These are phyloP conservation scores for Amanita exitialis DNA, from an alignment of 768 basidiomycete genomes.

Conservation along the genomic window DNA sequence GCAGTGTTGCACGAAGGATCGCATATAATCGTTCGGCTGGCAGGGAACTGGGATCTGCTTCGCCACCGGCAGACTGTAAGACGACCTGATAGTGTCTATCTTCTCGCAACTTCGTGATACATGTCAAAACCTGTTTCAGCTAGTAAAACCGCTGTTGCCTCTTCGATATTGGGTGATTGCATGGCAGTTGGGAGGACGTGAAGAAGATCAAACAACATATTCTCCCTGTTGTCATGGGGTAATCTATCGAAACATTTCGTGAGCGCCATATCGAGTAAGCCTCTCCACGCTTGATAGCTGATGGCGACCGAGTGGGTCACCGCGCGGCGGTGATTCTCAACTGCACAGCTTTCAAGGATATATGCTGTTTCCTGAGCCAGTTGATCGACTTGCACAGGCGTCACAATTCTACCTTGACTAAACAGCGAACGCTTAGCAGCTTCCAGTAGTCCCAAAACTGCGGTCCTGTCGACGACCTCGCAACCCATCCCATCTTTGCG, in stretches of 20 bases:
- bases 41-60: slow-evolving; percentile 53
- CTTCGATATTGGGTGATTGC: slow-evolving; percentile 52
- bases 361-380: slow-evolving; percentile 62
- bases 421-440: slow-evolving; percentile 52
- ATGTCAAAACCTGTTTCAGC: slow-evolving; percentile 74
- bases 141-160: slow-evolving; percentile 70
- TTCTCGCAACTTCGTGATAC: slow-evolving; percentile 83
- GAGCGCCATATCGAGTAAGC: slow-evolving; percentile 75
- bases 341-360: slow-evolving; percentile 72
- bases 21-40: slow-evolving; percentile 73
- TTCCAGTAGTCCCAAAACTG: slow-evolving; percentile 61
- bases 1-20: slow-evolving; percentile 64
- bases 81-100: slow-evolving; percentile 64
- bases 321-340: slow-evolving; percentile 83
- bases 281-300: slow-evolving; percentile 79
- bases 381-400: slow-evolving; percentile 52
- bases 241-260: slow-evolving; percentile 81
- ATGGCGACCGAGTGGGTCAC: slow-evolving; percentile 59
- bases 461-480: slow-evolving; percentile 70
- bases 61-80: slow-evolving; percentile 54
- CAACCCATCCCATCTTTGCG: slow-evolving; percentile 64
- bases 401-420: slow-evolving; percentile 55
- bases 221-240: slow-evolving; percentile 75
- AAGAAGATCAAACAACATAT: slow-evolving; percentile 84
- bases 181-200: slow-evolving; percentile 70